Base-by-base conservation (phyloP, 805 yeast genomes). In the Candida ulmi region DNA sequence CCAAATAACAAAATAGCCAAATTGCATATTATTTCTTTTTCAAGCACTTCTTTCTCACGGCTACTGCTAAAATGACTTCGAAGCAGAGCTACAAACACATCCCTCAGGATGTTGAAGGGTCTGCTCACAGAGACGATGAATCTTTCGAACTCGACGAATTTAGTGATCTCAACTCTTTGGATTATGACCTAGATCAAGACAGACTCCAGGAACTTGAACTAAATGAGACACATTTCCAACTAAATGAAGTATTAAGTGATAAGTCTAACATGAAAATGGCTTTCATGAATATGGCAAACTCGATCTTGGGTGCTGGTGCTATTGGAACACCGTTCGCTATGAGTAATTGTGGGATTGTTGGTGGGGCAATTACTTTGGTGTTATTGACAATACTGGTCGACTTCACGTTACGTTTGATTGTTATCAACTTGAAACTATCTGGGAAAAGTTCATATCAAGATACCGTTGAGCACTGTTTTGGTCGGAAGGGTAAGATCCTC, bases 261-360 rank as follows among this genome's bases (percentile, higher is more conserved):
- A 76, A 75, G 48, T 76, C 85, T 2, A 72, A 70, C 30, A 70
- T 90, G 72, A 75, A 73, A 42, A 83, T 83, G 87, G 97, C 97
- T 5, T 88, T 90, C 55, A 85, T 90, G 95, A 91, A 91, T 61
- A 88, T 90, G 95, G 95, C 96, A 9, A 90, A 90, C 61, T 83
- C 95, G 16, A 91, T 91, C 44, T 69, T 91, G 7, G 98, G 98
- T 0, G 97, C 98, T 0, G 98, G 98, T 8, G 86, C 91, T 39
- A 87, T 91, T 25, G 96, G 97, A 2, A 95, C 88, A 47, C 95
- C 98, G 2, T 83, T 80, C 47, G 96, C 97, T 0, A 77, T 90
- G 52, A 68, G 73, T 34, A 86, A 88, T 51, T 72, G 86, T 16
- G 98, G 98, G 0, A 59, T 91, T 3, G 42, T 80, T 0, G 88